These are phyloP conservation scores for Eremomyces bilateralis DNA, from an alignment of 495 filamentous ascomycete species.

Conservation along the genomic window DNA sequence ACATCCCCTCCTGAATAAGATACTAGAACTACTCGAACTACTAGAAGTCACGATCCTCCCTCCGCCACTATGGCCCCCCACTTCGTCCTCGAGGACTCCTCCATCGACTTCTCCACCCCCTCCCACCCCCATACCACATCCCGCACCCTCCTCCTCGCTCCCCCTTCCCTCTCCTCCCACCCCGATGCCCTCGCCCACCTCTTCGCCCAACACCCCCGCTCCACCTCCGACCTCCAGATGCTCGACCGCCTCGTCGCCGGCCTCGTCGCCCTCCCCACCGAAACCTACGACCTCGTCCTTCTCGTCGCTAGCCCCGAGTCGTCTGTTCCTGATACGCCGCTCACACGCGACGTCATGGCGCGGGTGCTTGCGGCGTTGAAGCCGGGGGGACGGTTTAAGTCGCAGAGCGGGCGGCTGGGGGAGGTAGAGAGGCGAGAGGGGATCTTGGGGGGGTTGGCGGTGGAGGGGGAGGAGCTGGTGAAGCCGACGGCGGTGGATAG, in stretches of 20 bases:
- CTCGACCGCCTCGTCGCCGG: conserved; percentile 79
- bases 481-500: conserved; percentile 63
- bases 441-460: conserved; percentile 59
- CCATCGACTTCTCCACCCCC: too few species aligned
- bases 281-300: conserved; percentile 66
- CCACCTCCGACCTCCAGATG: conserved; percentile 82
- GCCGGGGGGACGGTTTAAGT: conserved; percentile 42
- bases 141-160: conserved; percentile 49
- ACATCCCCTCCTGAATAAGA: too few species aligned
- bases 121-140: too few species aligned
- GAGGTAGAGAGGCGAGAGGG: conserved; percentile 38
- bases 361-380: conserved; percentile 46
- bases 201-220: conserved; percentile 43
- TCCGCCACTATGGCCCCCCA: too few species aligned
- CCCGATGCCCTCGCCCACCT: conserved; percentile 35
- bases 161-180: conserved; percentile 50
- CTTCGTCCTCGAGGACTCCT: too few species aligned
- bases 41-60: too few species aligned
- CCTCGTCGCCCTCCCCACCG: conserved; percentile 50
- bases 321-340: conserved; percentile 33
- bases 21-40: too few species aligned
- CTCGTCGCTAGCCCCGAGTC: conserved; percentile 61
- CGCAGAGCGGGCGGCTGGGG: conserved; percentile 42
- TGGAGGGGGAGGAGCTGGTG: conserved; percentile 35
- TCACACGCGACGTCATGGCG: conserved; percentile 44